Percentiles rank a stretch among this genome's conserved stretches.
These are phyloP conservation scores for Dothistroma septosporum DNA, from an alignment of 2,329 filamentous ascomycete genomes.

Conservation along the genomic window DNA sequence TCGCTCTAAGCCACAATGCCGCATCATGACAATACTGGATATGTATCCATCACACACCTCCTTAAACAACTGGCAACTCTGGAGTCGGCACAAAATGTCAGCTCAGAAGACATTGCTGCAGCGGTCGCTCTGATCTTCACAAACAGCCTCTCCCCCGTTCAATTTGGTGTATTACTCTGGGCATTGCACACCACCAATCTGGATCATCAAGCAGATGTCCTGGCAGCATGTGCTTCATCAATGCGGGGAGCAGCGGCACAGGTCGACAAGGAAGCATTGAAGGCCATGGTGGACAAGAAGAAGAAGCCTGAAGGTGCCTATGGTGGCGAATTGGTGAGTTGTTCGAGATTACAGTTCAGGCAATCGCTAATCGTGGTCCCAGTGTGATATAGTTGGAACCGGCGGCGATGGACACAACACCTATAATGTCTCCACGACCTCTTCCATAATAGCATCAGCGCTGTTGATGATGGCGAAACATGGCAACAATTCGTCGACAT, in stretches of 20 bases:
- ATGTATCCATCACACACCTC: slow-evolving; percentile 62
- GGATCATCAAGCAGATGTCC: slow-evolving; percentile 78
- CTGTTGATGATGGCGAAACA: slow-evolving; percentile 87
- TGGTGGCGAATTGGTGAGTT: slow-evolving; percentile 71
- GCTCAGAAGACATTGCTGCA: slow-evolving; percentile 78
- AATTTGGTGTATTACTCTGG: slow-evolving; percentile 81
- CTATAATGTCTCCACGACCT: slow-evolving; percentile 95
- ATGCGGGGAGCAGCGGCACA: slow-evolving; percentile 78
- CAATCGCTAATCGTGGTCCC: slow-evolving; percentile 10
- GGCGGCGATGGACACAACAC: slow-evolving; percentile 95
- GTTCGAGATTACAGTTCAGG: slow-evolving; percentile 4
- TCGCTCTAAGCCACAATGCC: slow-evolving; percentile 13
- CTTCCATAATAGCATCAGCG: slow-evolving; percentile 85
- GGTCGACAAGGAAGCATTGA: slow-evolving; percentile 63
- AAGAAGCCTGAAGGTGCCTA: slow-evolving; percentile 69
- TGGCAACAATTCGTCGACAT: slow-evolving; percentile 92
- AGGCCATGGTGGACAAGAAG: slow-evolving; percentile 56
- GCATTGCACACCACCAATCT: slow-evolving; percentile 86
- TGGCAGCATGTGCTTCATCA: slow-evolving; percentile 74
- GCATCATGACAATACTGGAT: slow-evolving; percentile 13
- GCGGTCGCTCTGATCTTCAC: slow-evolving; percentile 90
- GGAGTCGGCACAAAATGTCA: slow-evolving; percentile 46
- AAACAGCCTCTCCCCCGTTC: slow-evolving; percentile 79
- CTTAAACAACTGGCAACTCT: slow-evolving; percentile 63
- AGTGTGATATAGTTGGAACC: slow-evolving; percentile 94